These are phyloP conservation scores for Sclerotinia sclerotiorum DNA, from an alignment of 2,329 filamentous ascomycete species.

Conservation along the genomic window DNA sequence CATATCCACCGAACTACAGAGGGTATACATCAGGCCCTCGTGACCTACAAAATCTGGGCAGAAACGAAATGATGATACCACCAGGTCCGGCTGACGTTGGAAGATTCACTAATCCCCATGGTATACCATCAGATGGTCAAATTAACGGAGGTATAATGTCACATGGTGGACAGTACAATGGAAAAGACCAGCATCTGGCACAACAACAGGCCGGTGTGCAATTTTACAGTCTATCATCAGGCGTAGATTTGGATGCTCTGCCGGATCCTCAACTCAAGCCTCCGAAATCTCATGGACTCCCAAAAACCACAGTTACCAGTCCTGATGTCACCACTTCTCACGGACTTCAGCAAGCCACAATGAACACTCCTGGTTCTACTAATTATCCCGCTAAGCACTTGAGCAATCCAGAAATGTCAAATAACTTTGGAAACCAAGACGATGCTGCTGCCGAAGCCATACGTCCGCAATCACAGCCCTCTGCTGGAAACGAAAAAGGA, in stretches of 20 bases:
- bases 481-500: neutral
- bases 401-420: neutral
- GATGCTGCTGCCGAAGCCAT: neutral
- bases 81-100: neutral
- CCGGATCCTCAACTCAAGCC: neutral
- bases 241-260: neutral
- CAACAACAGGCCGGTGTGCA: neutral
- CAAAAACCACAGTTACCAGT: neutral
- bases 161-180: neutral
- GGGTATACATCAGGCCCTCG: neutral
- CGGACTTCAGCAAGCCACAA: neutral
- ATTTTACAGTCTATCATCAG: too few relatives aligned
- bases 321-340: neutral
- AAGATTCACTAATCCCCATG: neutral
- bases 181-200: neutral
- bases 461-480: neutral
- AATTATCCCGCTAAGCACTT: too few relatives aligned
- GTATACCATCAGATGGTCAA: neutral
- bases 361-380: neutral
- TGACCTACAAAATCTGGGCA: too few relatives aligned
- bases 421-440: neutral
- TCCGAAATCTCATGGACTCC: neutral
- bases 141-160: neutral
- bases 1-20: too few relatives aligned
- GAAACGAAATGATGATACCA: neutral